phyloP scores from a whole-genome alignment of 192 early-diverging fungal genomes.

The Podila horticola region DNA sequence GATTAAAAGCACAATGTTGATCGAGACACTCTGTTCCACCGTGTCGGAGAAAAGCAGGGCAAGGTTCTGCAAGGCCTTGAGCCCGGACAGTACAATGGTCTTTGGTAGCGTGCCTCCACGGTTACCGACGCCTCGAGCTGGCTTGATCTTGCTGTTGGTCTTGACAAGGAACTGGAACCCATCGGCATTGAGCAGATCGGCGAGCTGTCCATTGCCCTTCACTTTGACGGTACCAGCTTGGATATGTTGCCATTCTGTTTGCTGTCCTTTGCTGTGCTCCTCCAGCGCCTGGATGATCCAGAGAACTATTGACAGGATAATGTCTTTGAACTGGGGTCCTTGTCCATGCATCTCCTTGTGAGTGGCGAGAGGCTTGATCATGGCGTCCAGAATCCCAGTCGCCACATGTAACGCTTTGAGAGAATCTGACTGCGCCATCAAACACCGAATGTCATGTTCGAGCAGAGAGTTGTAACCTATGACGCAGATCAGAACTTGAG shows the following conservation, averaged over 20 bases:
- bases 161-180: conserved; percentile 20
- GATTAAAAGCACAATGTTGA: conserved; percentile 28
- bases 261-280: conserved; percentile 7
- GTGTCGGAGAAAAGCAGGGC: conserved; percentile 22
- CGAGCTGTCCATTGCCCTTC: conserved; percentile 10
- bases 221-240: conserved; percentile 1
- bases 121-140: conserved; percentile 10
- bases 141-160: conserved; percentile 14
- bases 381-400: conserved; percentile 36
- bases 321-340: conserved; percentile 22
- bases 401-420: conserved; percentile 48
- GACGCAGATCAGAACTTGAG: neutral
- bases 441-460: conserved; percentile 19
- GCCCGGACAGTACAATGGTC: conserved; percentile 27
- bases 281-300: conserved; percentile 45
- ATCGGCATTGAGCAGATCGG: conserved; percentile 15
- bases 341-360: conserved; percentile 19
- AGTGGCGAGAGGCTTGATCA: conserved; percentile 27
- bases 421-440: conserved; percentile 24
- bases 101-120: conserved; percentile 41
- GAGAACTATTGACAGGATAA: conserved; percentile 26
- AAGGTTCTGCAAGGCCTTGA: conserved; percentile 48
- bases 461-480: conserved; percentile 36
- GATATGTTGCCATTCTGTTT: neutral
- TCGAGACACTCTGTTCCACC: conserved; percentile 28